A percentile compares a stretch with the other conserved stretches of the same genome.
phyloP scores from a whole-genome alignment of 208 protist genomes.

The Acanthamoeba lenticulata region DNA sequence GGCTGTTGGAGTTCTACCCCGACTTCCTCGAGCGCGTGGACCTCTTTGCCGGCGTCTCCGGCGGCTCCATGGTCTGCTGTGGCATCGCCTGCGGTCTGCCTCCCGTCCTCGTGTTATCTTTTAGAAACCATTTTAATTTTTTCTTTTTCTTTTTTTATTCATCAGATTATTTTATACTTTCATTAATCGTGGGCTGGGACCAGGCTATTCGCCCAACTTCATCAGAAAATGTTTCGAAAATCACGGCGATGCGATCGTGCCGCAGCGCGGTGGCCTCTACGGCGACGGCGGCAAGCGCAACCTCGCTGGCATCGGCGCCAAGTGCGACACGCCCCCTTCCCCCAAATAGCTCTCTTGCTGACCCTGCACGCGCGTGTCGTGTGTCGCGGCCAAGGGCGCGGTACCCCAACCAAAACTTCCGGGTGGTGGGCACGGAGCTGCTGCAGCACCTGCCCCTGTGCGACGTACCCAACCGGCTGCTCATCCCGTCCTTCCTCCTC shows the following conservation, averaged over 20 bases:
- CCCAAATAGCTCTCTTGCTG: background rate
- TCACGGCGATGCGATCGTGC: background rate
- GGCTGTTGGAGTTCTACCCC: background rate
- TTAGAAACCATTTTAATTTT: no score
- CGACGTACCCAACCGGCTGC: background rate
- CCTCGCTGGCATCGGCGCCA: slow-evolving; percentile 1
- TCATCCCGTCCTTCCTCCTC: slow-evolving; percentile 45
- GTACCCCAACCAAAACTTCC: slow-evolving; percentile 14
- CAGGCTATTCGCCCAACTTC: slow-evolving; percentile 4
- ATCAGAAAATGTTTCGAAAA: background rate
- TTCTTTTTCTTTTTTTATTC: no score
- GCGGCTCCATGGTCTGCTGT: slow-evolving; percentile 31
- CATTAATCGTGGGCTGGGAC: background rate
- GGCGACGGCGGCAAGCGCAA: slow-evolving; percentile 5
- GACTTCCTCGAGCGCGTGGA: slow-evolving; percentile 20
- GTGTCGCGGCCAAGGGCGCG: background rate
- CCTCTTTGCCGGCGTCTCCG: slow-evolving; percentile 28
- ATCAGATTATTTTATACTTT: no score
- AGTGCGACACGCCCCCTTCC: background rate
- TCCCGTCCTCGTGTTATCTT: background rate
- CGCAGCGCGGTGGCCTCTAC: background rate
- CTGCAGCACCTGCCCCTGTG: background rate
- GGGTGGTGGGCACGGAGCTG: background rate
- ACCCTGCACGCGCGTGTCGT: background rate
- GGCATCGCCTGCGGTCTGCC: background rate